These are phyloP conservation scores for Oryza glaberrima DNA, from an alignment of 176 grass and related monocot species.

Conservation along the genomic window DNA sequence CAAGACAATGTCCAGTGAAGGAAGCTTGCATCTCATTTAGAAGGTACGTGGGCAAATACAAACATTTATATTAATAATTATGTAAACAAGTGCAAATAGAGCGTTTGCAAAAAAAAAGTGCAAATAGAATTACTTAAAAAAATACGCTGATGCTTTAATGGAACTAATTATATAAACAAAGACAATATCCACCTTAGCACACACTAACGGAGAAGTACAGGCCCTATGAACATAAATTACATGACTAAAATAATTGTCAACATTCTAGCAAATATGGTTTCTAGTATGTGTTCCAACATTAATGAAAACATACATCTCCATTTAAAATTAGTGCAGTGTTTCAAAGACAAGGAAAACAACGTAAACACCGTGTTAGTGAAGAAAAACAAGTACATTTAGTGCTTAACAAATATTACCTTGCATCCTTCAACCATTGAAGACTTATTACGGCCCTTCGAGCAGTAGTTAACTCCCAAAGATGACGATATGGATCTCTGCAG, in stretches of 20 bases:
- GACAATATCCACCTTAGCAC: not conserved
- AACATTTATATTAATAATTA: constrained; percentile 8
- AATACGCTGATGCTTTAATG: not conserved
- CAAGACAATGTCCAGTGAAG: not conserved
- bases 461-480: constrained; percentile 89
- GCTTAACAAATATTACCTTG: constrained; percentile 61
- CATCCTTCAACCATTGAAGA: constrained; percentile 86
- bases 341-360: not conserved
- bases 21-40: too few species aligned
- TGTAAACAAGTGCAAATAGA: not conserved
- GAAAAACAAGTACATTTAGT: constrained; percentile 29
- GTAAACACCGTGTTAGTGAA: constrained; percentile 3
- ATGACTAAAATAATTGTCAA: constrained; percentile 18
- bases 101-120: not conserved
- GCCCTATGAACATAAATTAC: not conserved
- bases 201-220: not conserved
- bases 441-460: constrained; percentile 79
- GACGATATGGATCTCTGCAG: constrained; percentile 85
- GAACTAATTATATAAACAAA: not conserved
- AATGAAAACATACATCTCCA: not conserved
- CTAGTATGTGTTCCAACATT: not conserved
- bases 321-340: constrained; percentile 2
- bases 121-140: not conserved
- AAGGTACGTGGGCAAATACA: not conserved
- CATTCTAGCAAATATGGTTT: not conserved